Conservation (phyloP, 306 rosid genomes). For the Heteromeles arbutifolia region DNA sequence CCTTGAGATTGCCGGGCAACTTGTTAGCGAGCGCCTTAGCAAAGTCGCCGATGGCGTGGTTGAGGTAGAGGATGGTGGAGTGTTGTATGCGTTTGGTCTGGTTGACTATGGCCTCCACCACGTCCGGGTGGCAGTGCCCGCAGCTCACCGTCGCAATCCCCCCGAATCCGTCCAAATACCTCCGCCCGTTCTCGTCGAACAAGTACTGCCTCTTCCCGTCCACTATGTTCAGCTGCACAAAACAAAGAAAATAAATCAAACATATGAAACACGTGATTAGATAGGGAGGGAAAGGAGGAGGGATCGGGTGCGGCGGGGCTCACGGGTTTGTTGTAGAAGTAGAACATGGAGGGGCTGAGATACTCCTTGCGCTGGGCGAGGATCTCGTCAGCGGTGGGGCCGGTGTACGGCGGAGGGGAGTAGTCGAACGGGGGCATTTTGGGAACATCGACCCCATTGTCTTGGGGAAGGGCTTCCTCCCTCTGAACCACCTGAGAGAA, state of each 20-base stretch:
- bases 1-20: slow-evolving; percentile 90
- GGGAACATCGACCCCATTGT: slow-evolving; percentile 11
- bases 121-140: slow-evolving; percentile 97
- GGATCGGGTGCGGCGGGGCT: slow-evolving; percentile 11
- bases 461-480: slow-evolving; percentile 1
- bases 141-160: slow-evolving; percentile 95
- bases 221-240: slow-evolving; percentile 60
- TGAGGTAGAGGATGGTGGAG: slow-evolving; percentile 80
- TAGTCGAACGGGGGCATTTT: slow-evolving; percentile 64
- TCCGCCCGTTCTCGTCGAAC: slow-evolving; percentile 78
- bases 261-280: not conserved
- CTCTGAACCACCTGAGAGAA: slow-evolving; percentile 39
- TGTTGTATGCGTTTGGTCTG: slow-evolving; percentile 74
- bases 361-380: slow-evolving; percentile 64
- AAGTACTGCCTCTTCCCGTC: slow-evolving; percentile 83
- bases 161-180: slow-evolving; percentile 82
- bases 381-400: slow-evolving; percentile 61
- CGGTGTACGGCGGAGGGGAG: slow-evolving; percentile 61
- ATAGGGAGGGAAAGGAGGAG: not conserved
- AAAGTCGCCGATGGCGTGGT: slow-evolving; percentile 64
- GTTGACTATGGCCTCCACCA: slow-evolving; percentile 64
- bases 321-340: slow-evolving; percentile 65
- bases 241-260: not conserved
- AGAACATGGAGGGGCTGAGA: slow-evolving; percentile 75
- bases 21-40: slow-evolving; percentile 80